phyloP scores from a whole-genome alignment of 2,329 filamentous ascomycete genomes.

The Diplodia corticola region DNA sequence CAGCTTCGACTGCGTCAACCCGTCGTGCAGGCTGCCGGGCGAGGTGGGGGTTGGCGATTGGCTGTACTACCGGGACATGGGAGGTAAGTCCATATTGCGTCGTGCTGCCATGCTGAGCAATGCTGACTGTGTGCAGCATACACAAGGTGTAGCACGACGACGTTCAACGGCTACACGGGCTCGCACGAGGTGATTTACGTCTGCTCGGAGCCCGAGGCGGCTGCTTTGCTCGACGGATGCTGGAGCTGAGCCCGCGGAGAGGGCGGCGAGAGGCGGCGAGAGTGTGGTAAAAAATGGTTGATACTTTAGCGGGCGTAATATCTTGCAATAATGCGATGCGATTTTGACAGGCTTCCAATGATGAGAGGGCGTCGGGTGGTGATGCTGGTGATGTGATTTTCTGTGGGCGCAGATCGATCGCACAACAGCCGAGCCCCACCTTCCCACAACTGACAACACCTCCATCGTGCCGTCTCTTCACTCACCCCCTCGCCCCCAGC shows the following conservation, averaged over 20 bases:
- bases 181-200: constrained; percentile 87
- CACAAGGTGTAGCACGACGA: constrained; percentile 89
- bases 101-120: neutral
- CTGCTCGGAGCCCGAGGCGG: constrained; percentile 81
- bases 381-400: neutral
- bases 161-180: constrained; percentile 92
- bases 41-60: constrained; percentile 85
- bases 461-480: neutral
- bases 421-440: neutral
- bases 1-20: constrained; percentile 85
- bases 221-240: constrained; percentile 58
- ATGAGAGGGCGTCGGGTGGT: neutral
- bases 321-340: neutral
- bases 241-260: neutral
- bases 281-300: neutral
- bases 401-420: neutral
- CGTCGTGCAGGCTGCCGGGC: constrained; percentile 70
- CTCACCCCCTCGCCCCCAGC: neutral
- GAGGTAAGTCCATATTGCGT: constrained; percentile 41
- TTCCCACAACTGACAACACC: neutral
- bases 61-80: constrained; percentile 96
- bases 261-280: neutral
- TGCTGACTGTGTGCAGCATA: constrained; percentile 58
- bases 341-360: neutral
- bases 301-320: neutral